Conservation (phyloP, 2,329 filamentous ascomycete species). For the Fusarium sarcochroum region DNA sequence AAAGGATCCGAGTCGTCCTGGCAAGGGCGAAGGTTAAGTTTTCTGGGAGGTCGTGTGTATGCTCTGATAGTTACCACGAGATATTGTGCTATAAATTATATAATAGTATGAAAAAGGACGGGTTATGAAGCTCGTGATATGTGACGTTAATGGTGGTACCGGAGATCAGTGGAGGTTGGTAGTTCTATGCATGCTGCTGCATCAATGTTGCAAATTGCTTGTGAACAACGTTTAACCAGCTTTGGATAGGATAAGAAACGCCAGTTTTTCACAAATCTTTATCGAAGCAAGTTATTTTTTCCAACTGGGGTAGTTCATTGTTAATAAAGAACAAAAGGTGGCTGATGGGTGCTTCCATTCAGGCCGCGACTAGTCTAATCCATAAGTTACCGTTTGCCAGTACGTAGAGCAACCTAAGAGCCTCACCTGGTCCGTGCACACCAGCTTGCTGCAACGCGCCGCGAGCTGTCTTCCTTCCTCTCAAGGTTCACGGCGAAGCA, state of each 20-base stretch:
- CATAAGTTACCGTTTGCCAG: background rate
- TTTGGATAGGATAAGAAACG: too few species aligned
- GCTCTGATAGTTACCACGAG: slow-evolving; percentile 21
- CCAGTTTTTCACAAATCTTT: too few species aligned
- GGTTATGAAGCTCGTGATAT: background rate
- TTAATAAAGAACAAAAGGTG: too few species aligned
- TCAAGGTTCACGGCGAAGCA: slow-evolving; percentile 34
- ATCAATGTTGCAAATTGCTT: background rate
- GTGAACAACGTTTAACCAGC: too few species aligned
- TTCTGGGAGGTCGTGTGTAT: slow-evolving; percentile 15
- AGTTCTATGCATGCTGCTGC: background rate
- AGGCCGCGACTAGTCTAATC: background rate
- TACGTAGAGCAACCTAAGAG: slow-evolving; percentile 11
- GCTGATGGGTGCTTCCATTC: too few species aligned
- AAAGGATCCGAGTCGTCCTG: slow-evolving; percentile 29
- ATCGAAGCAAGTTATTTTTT: too few species aligned
- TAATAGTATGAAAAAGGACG: slow-evolving; percentile 1
- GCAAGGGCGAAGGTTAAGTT: slow-evolving; percentile 25
- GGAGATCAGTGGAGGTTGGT: slow-evolving; percentile 5
- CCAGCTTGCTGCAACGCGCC: slow-evolving; percentile 43
- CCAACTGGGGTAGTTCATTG: too few species aligned
- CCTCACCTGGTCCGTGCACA: slow-evolving; percentile 39
- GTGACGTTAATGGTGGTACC: slow-evolving; percentile 20
- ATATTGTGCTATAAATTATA: slow-evolving; percentile 10
- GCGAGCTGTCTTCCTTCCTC: slow-evolving; percentile 38